phyloP scores from a whole-genome alignment of 2,329 filamentous ascomycete genomes.

The Paraphoma sp. region DNA sequence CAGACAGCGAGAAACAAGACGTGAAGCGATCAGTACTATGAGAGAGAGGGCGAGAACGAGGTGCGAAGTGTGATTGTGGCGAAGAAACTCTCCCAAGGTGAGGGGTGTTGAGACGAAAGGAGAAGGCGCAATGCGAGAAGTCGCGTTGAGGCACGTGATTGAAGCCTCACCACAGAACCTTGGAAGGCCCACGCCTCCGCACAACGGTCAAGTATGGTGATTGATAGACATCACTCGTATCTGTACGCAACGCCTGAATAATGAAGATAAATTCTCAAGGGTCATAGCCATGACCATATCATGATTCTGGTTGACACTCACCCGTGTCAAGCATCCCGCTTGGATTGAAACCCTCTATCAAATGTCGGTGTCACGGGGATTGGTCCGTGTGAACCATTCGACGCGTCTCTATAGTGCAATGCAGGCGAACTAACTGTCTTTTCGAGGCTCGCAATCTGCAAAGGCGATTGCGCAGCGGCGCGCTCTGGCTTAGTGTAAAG shows the following conservation, averaged over 20 bases:
- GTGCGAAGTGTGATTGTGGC: background rate
- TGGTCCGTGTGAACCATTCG: constrained; percentile 1
- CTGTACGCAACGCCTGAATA: too few relatives aligned
- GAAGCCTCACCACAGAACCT: background rate
- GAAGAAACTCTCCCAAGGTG: background rate
- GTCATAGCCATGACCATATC: too few relatives aligned
- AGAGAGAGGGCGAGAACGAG: background rate
- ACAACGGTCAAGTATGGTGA: background rate
- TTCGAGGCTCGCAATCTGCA: constrained; percentile 76
- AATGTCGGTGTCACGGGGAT: constrained; percentile 30
- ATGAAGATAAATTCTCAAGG: too few relatives aligned
- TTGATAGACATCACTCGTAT: too few relatives aligned
- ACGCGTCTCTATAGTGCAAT: constrained; percentile 21
- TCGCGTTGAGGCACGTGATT: constrained; percentile 13
- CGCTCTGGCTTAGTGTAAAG: constrained; percentile 77
- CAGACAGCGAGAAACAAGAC: background rate
- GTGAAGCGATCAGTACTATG: background rate
- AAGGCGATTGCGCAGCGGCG: constrained; percentile 61
- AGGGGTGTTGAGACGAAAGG: constrained; percentile 8
- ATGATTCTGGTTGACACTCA: background rate
- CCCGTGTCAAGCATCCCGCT: constrained; percentile 29
- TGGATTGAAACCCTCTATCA: constrained; percentile 25
- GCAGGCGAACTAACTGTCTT: constrained; percentile 63
- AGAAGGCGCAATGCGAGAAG: constrained; percentile 33
- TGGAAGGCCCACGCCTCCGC: background rate